Evolutionary conservation across 148 eudicot species (phyloP), one percentile per base, ranked within the genome.

Genomic region (Fagopyrum esculentum): DNA sequence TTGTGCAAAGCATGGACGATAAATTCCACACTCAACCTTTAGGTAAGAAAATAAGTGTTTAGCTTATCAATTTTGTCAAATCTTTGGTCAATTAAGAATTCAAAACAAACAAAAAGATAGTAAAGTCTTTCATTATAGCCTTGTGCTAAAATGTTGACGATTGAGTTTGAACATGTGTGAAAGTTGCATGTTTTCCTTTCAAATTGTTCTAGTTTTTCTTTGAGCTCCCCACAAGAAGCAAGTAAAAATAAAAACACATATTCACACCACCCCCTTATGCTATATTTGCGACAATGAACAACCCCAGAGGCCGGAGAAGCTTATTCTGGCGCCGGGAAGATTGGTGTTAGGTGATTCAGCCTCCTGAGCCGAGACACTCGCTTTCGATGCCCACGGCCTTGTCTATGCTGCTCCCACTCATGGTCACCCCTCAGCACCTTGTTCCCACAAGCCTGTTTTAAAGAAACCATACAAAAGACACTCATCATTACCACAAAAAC

Each of bases 401-500:
- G 95, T 71, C 68, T 86, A 77, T 94, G 98, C 75, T 91, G 98
- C 69, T 88, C 89, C 98, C 98, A 94, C 70, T 94, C 97, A 70
- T 91, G 91, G 13, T 82, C 84, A 13, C 97, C 98, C 77, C 97
- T 83, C 61, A 94, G 93, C 80, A 90, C 91, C 87, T 83, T 86
- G 78, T 89, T 78, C 51, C 90, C 92, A 69, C 98, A 94, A 72
- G 89, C 96, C 97, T 94, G 71, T 19, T 71, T 46, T 17, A n/a
- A 66, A 7, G 12, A 30, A 68, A 6, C 50, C 35, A 8, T 44
- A 1, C 44, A n/a, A n/a, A n/a, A n/a, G n/a, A n/a, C n/a, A n/a
- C n/a, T n/a, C n/a, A 29, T 66, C 75, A 61, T 6, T 29, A 46
- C 19, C 55, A 26, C 17, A 66, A n/a, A 29, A 45, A 45, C 54